A percentile compares a stretch with the other conserved stretches of the same genome.
Conservation (phyloP, 176 grass and related monocot species). For the Bothriochloa decipiens region DNA sequence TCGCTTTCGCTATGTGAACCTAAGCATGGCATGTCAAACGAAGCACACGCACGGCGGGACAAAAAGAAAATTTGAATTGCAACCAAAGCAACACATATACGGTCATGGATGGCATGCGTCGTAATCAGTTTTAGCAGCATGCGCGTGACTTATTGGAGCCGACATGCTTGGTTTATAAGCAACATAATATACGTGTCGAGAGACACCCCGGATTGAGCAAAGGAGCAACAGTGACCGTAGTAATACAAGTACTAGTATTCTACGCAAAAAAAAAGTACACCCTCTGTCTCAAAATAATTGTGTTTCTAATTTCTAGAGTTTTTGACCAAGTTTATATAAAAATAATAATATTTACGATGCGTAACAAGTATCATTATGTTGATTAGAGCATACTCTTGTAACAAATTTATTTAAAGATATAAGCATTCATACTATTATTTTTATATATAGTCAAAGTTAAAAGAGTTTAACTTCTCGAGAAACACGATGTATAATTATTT, state of each 20-base stretch:
- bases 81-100: neutral
- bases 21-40: constrained; percentile 35
- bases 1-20: constrained; percentile 48
- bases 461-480: too few species aligned
- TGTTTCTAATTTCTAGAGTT: too few species aligned
- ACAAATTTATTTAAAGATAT: too few species aligned
- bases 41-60: constrained; percentile 40
- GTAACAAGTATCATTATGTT: too few species aligned
- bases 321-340: too few species aligned
- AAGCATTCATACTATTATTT: too few species aligned
- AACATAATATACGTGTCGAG: neutral
- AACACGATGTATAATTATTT: too few species aligned
- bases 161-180: constrained; percentile 25
- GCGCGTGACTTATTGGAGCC: constrained; percentile 1
- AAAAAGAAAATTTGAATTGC: constrained; percentile 1
- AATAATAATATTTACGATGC: too few species aligned
- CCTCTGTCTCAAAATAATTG: too few species aligned
- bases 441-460: too few species aligned
- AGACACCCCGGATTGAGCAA: neutral
- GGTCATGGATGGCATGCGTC: neutral
- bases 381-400: too few species aligned
- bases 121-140: constrained; percentile 19
- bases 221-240: neutral
- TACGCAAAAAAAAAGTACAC: neutral
- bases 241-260: too few species aligned